phyloP scores from a whole-genome alignment of 2,329 filamentous ascomycete species.

The Immersiporthe knoxdaviesiana region DNA sequence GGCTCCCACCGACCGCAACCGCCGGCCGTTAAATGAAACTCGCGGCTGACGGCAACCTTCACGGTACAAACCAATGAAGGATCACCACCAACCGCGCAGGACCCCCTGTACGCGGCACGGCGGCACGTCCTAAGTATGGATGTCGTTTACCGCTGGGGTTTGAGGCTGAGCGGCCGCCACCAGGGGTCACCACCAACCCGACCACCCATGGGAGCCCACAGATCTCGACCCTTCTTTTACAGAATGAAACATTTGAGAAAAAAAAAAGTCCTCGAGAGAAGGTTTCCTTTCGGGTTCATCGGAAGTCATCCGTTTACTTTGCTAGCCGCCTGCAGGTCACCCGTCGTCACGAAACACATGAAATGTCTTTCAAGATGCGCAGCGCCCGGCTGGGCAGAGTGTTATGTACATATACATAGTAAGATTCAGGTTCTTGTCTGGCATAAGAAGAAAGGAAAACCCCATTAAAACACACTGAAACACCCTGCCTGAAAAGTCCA shows the following conservation, averaged over 20 bases:
- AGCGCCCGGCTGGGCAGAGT: neutral
- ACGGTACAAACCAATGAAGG: neutral
- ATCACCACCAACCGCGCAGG: neutral
- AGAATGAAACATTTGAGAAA: constrained; percentile 1
- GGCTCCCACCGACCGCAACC: neutral
- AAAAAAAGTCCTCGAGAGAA: too few relatives aligned
- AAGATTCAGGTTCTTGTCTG: neutral
- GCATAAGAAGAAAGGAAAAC: neutral
- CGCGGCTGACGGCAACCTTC: neutral
- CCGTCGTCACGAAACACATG: too few relatives aligned
- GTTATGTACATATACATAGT: too few relatives aligned
- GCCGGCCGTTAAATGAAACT: neutral
- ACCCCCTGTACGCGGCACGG: neutral
- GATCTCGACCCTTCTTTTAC: neutral
- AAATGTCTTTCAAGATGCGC: neutral
- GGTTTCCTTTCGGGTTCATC: neutral
- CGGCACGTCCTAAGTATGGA: neutral
- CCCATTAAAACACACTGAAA: neutral
- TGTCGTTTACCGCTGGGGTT: neutral
- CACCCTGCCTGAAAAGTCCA: neutral
- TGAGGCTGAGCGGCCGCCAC: constrained; percentile 5
- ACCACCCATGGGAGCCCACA: constrained; percentile 1
- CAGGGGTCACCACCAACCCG: neutral
- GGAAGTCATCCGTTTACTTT: neutral
- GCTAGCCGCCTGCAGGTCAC: neutral